These are phyloP conservation scores for Exophiala xenobiotica DNA, from an alignment of 2,329 filamentous ascomycete species.

Conservation along the genomic window DNA sequence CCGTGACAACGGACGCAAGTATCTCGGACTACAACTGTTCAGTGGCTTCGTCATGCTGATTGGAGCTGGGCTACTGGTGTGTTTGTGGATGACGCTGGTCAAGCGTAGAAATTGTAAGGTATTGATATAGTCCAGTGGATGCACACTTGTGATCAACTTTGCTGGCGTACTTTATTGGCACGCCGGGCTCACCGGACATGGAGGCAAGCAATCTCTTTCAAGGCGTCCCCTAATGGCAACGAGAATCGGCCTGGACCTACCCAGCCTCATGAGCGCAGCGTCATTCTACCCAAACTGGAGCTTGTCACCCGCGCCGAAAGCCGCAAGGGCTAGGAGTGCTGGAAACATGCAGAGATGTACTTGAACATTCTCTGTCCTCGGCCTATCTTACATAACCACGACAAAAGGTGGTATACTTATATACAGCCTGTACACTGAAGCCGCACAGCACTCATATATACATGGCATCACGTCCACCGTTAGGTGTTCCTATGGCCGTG, in stretches of 20 bases:
- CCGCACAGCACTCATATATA: not conserved
- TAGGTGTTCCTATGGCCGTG: too few relatives aligned
- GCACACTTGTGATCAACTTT: not conserved
- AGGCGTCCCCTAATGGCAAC: too few relatives aligned
- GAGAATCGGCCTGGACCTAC: too few relatives aligned
- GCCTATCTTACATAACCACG: not conserved
- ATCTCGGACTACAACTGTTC: constrained; percentile 48
- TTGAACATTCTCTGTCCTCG: too few relatives aligned
- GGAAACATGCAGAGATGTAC: too few relatives aligned
- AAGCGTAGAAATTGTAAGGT: constrained; percentile 20
- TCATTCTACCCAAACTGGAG: too few relatives aligned
- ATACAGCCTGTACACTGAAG: not conserved
- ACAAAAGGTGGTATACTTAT: not conserved
- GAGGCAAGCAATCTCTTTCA: too few relatives aligned
- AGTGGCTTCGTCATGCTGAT: constrained; percentile 42
- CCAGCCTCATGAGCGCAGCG: too few relatives aligned
- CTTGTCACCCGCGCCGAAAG: too few relatives aligned
- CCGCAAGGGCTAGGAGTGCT: too few relatives aligned
- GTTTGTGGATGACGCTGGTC: constrained; percentile 27
- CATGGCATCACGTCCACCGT: too few relatives aligned
- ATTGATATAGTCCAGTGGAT: constrained; percentile 15
- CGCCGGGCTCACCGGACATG: too few relatives aligned
- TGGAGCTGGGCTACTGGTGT: constrained; percentile 38
- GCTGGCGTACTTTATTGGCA: not conserved
- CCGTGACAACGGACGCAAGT: constrained; percentile 36